phyloP scores from a whole-genome alignment of 352 stramenopile species.

The Phytophthora podocarpi region DNA sequence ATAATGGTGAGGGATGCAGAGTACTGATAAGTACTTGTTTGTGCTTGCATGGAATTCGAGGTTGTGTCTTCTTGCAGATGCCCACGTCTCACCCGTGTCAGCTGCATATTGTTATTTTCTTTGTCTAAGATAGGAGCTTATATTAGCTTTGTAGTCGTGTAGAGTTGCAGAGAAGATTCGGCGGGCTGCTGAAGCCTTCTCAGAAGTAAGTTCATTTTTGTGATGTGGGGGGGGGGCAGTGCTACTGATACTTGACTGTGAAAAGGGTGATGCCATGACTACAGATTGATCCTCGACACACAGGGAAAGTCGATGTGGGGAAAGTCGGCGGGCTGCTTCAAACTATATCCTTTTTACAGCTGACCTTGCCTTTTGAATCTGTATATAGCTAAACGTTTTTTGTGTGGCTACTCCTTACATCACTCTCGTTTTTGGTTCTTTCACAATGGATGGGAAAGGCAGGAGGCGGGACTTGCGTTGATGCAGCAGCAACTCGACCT shows the following conservation, averaged over 20 bases:
- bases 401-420: constrained; percentile 33
- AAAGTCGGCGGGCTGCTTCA: constrained; percentile 54
- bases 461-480: constrained; percentile 40
- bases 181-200: constrained; percentile 57
- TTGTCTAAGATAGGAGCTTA: background rate
- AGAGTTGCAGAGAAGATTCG: constrained; percentile 62
- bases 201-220: too few species aligned
- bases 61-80: constrained; percentile 27
- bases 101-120: background rate
- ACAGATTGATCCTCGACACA: constrained; percentile 51
- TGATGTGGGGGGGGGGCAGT: too few species aligned
- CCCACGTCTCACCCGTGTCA: constrained; percentile 28
- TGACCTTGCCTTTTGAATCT: background rate
- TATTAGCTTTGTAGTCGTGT: background rate
- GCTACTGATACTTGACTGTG: too few species aligned
- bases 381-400: background rate
- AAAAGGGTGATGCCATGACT: background rate
- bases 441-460: constrained; percentile 57
- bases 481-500: constrained; percentile 67
- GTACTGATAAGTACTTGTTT: too few species aligned
- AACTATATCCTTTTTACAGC: constrained; percentile 59
- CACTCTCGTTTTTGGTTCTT: constrained; percentile 7
- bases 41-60: constrained; percentile 17
- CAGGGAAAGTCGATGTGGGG: constrained; percentile 43
- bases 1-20: background rate